Base-by-base conservation (phyloP, 2,329 filamentous ascomycete genomes). In the Exserohilum turcica region DNA sequence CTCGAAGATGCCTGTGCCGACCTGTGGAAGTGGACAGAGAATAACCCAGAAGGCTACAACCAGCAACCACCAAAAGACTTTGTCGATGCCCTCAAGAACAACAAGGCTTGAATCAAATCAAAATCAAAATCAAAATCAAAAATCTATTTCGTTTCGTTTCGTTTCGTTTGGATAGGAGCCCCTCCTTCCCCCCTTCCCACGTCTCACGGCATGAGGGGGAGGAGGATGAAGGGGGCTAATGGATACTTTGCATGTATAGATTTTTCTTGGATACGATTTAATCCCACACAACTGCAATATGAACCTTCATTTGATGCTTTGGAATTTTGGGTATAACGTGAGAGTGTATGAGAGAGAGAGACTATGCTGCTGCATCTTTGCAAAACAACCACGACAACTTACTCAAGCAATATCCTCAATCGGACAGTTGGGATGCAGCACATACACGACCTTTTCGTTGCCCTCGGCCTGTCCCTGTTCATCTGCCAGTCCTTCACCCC, bases 21-120 rank as follows among this genome's bases (percentile, higher is more conserved):
- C 76, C 82, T 99, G 62, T 99, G 94, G 94, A 87, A 86, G 71
- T 99, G 94, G 94, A 96, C 95, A 13, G 83, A 89, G 79, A 97
- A 97, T 79, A 97, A 97, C 79, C 94, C 94, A 19, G 86, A 92
- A 78, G 94, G 94, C 18, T 97, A 97, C 80, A 84, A 90, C 63
- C 92, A 97, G 79, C 83, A 92, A 62, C 91, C 93, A n/a, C 93
- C 94, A 0, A 83, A 89, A 61, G 86, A 89, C 76, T 83, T 97
- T 67, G 72, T 97, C 44, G 87, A 88, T 56, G 74, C 74, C 45
- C 59, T 80, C 54, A 72, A 72, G 60, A 73, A 70, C 43, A 57
- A 65, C 52, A 62, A 63, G 52, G 65, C 62, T 36, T 59, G 32
- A 42, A 10, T 2, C 3, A 2, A 18, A 3, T 3, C 24, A 16